Percentiles rank a stretch among this genome's conserved stretches.
Conservation (phyloP, 257 asterid species). For the Oldenlandia corymbosa region DNA sequence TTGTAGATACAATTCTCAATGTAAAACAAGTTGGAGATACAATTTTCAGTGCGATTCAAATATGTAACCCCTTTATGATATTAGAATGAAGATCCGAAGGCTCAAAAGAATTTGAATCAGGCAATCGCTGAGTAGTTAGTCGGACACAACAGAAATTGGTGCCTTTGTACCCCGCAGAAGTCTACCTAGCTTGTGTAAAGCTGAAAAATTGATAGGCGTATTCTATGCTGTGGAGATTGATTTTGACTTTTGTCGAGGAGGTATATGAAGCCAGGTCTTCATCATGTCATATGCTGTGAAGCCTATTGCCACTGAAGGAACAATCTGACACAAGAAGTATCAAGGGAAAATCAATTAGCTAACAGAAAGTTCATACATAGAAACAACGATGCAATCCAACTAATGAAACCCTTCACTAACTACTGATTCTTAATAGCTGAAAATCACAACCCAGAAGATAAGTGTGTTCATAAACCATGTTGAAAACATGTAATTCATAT, state of each 20-base stretch:
- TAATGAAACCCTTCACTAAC: background rate
- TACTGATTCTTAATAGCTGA: no score
- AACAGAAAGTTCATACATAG: background rate
- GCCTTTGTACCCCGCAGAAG: no score
- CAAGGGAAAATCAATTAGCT: background rate
- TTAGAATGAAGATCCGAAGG: background rate
- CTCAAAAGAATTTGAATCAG: background rate
- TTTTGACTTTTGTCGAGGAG: slow-evolving; percentile 66
- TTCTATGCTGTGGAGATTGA: slow-evolving; percentile 31
- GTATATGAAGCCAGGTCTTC: slow-evolving; percentile 72
- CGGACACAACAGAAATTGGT: background rate
- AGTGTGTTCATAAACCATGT: no score
- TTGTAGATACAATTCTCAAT: background rate
- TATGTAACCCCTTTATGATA: background rate
- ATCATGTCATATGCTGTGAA: slow-evolving; percentile 80
- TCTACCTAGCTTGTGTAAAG: no score
- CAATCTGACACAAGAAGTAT: slow-evolving; percentile 42
- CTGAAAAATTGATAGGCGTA: background rate
- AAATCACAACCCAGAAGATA: no score
- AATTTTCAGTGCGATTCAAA: background rate
- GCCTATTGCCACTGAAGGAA: slow-evolving; percentile 93
- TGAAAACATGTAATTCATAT: no score
- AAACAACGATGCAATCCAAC: background rate
- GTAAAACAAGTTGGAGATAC: background rate
- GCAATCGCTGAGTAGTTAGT: background rate